Percentiles rank a stretch among this genome's conserved stretches.
phyloP scores from a whole-genome alignment of 495 filamentous ascomycete genomes.

The Hypoxylon lenormandii region DNA sequence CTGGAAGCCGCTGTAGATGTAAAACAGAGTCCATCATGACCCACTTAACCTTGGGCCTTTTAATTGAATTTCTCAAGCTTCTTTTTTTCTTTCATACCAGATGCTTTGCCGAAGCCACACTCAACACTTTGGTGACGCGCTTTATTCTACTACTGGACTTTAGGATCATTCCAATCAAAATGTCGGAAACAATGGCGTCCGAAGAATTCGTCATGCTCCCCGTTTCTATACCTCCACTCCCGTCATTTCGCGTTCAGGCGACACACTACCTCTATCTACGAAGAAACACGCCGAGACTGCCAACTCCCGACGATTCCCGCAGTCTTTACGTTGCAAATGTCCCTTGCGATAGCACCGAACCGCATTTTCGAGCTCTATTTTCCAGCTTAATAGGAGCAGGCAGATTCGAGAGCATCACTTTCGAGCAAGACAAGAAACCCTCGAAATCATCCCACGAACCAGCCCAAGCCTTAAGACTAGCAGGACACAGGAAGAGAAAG shows the following conservation, averaged over 20 bases:
- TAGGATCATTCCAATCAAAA: conserved; percentile 24
- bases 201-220: conserved; percentile 65
- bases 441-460: conserved; percentile 49
- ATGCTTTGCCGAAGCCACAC: neutral
- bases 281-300: conserved; percentile 79
- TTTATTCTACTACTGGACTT: too few relatives aligned
- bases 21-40: too few relatives aligned
- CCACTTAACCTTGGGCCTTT: too few relatives aligned
- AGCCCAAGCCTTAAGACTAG: conserved; percentile 56
- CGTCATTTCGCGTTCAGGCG: conserved; percentile 67
- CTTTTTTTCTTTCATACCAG: neutral
- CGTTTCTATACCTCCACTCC: conserved; percentile 71
- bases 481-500: conserved; percentile 76
- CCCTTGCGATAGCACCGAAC: conserved; percentile 83
- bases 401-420: conserved; percentile 78
- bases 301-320: conserved; percentile 75
- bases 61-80: too few relatives aligned
- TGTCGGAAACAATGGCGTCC: conserved; percentile 42
- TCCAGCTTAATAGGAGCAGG: conserved; percentile 74
- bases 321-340: conserved; percentile 89
- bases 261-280: conserved; percentile 89
- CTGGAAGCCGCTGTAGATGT: too few relatives aligned
- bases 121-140: too few relatives aligned
- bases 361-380: conserved; percentile 80
- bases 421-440: conserved; percentile 67